Percentiles rank a stretch among this genome's conserved stretches.
Evolutionary conservation across 495 filamentous ascomycete genomes (phyloP).

Genomic region (Corynascus novoguineensis): DNA sequence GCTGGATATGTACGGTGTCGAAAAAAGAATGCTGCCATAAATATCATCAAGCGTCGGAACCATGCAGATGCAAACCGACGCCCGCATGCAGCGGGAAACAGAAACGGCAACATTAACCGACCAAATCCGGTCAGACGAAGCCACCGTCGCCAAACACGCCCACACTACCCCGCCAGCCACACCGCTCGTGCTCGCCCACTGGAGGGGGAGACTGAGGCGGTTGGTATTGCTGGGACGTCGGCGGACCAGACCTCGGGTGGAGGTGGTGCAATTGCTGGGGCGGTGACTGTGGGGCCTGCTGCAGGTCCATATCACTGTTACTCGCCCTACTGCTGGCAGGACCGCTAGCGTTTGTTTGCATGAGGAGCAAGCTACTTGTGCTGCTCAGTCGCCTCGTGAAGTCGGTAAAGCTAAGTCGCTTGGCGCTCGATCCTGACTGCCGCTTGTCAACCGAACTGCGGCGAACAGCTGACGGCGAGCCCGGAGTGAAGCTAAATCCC

Average conservation of each 20-base stretch:
- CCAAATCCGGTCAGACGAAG: constrained; percentile 25
- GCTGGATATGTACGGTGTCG: background rate
- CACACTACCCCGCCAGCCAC: constrained; percentile 47
- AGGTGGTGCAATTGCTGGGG: constrained; percentile 23
- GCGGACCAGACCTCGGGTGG: constrained; percentile 20
- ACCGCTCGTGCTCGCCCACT: constrained; percentile 24
- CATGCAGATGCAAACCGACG: background rate
- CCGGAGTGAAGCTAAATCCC: constrained; percentile 18
- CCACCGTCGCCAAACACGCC: constrained; percentile 50
- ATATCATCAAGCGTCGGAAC: background rate
- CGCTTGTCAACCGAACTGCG: constrained; percentile 35
- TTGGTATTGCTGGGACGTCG: constrained; percentile 14
- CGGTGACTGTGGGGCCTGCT: constrained; percentile 21
- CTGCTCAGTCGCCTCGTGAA: constrained; percentile 50
- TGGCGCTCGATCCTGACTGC: constrained; percentile 40
- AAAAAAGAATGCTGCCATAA: constrained; percentile 1
- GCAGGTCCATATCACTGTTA: constrained; percentile 35
- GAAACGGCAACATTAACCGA: background rate
- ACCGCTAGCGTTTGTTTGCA: constrained; percentile 46
- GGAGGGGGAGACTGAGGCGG: constrained; percentile 12
- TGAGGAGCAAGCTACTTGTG: constrained; percentile 48
- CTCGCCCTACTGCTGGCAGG: constrained; percentile 43
- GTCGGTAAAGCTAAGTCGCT: constrained; percentile 49
- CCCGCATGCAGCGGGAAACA: background rate
- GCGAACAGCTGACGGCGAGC: constrained; percentile 17